Percentiles rank a stretch among this genome's conserved stretches.
These are phyloP conservation scores for Schizochytrium sp. DNA, from an alignment of 108 stramenopile genomes.

Conservation along the genomic window DNA sequence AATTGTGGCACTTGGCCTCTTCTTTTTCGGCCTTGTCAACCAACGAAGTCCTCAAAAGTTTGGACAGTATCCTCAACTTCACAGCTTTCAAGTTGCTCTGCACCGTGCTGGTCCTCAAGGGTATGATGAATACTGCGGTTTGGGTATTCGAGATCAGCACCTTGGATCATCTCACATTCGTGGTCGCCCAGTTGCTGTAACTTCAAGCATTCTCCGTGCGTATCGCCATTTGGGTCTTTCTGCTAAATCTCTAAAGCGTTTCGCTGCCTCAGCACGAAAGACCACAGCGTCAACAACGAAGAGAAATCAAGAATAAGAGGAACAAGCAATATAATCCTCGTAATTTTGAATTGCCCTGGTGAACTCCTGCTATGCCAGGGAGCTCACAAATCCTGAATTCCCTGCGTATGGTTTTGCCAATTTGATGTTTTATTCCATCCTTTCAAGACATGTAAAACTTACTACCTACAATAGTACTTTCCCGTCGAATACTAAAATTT, in stretches of 20 bases:
- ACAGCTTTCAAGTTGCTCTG: slow-evolving; percentile 56
- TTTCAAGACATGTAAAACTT: too few species aligned
- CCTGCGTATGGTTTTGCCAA: too few species aligned
- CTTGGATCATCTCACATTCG: slow-evolving; percentile 47
- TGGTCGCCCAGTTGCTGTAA: slow-evolving; percentile 50
- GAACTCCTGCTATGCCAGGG: too few species aligned
- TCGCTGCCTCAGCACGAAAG: not conserved
- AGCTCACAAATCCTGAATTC: too few species aligned
- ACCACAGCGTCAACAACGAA: too few species aligned
- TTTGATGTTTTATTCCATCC: too few species aligned
- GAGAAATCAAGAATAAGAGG: too few species aligned
- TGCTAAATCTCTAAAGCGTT: slow-evolving; percentile 43
- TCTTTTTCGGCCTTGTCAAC: slow-evolving; percentile 55
- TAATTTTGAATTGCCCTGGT: too few species aligned
- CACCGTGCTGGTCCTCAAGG: slow-evolving; percentile 1
- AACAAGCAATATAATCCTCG: too few species aligned
- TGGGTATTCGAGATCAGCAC: slow-evolving; percentile 41
- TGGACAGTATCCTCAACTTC: slow-evolving; percentile 49
- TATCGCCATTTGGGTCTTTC: slow-evolving; percentile 56
- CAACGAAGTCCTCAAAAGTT: slow-evolving; percentile 54
- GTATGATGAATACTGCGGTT: slow-evolving; percentile 43
- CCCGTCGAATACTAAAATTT: too few species aligned
- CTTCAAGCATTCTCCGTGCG: slow-evolving; percentile 15
- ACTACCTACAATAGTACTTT: too few species aligned
- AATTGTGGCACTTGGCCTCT: slow-evolving; percentile 38